Conservation (phyloP, 83 land plant species). For the Picea abies region DNA sequence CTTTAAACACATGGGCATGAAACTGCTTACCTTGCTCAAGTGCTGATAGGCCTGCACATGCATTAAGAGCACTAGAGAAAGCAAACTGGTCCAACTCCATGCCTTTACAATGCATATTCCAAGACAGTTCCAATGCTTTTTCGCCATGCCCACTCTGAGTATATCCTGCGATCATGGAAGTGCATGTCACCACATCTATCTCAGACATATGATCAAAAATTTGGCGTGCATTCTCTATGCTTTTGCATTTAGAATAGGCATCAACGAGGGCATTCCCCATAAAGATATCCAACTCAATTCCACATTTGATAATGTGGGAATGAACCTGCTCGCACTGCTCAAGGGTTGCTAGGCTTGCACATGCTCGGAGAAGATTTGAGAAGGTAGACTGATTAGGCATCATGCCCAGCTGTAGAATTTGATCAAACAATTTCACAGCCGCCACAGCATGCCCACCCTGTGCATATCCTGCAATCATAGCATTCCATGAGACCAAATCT, state of each 20-base stretch:
- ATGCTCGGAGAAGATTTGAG: slow-evolving; percentile 45
- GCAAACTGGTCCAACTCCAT: slow-evolving; percentile 10
- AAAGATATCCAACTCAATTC: background rate
- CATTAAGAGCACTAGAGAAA: slow-evolving; percentile 10
- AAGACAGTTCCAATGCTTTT: slow-evolving; percentile 8
- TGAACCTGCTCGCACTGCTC: slow-evolving; percentile 43
- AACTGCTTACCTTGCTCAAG: slow-evolving; percentile 8
- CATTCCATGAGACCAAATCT: slow-evolving; percentile 58
- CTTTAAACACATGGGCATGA: slow-evolving; percentile 9
- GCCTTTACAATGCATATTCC: slow-evolving; percentile 16
- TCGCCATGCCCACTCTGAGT: slow-evolving; percentile 22
- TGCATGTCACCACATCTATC: slow-evolving; percentile 18
- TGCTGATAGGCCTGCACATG: background rate
- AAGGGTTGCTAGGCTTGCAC: slow-evolving; percentile 28
- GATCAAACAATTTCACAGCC: slow-evolving; percentile 28
- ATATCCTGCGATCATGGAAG: slow-evolving; percentile 27
- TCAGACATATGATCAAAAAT: slow-evolving; percentile 20
- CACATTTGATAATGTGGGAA: slow-evolving; percentile 31
- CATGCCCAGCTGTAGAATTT: slow-evolving; percentile 18
- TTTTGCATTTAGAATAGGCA: slow-evolving; percentile 27
- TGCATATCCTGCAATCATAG: slow-evolving; percentile 47
- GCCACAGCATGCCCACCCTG: slow-evolving; percentile 22
- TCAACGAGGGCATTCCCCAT: slow-evolving; percentile 8
- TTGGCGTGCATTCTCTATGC: slow-evolving; percentile 22
- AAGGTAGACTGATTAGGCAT: slow-evolving; percentile 35